These are phyloP conservation scores for Parastagonospora avenae DNA, from an alignment of 2,329 filamentous ascomycete species.

Conservation along the genomic window DNA sequence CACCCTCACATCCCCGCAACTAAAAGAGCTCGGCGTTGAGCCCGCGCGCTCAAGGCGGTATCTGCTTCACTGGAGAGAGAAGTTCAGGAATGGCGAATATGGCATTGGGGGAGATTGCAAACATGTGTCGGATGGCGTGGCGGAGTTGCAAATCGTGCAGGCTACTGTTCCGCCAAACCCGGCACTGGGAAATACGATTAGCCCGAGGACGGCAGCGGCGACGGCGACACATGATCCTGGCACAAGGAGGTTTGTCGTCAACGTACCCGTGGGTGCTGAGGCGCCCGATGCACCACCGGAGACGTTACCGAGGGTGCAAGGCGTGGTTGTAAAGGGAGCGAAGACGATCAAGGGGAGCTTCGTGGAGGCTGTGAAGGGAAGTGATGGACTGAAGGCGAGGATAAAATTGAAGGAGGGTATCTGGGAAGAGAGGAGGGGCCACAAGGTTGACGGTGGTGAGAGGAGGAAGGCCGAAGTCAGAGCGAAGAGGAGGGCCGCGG, in stretches of 20 bases:
- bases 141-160: constrained; percentile 63
- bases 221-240: constrained; percentile 61
- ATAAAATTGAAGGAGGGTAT: constrained; percentile 81
- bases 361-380: constrained; percentile 69
- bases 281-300: constrained; percentile 47
- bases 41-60: constrained; percentile 82
- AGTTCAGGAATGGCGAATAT: constrained; percentile 76
- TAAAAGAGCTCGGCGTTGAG: constrained; percentile 83
- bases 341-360: constrained; percentile 76
- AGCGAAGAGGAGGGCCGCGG: constrained; percentile 81
- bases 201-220: constrained; percentile 41
- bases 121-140: constrained; percentile 66
- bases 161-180: constrained; percentile 50
- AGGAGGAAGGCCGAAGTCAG: constrained; percentile 82
- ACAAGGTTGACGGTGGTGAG: constrained; percentile 96
- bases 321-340: constrained; percentile 71
- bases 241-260: constrained; percentile 64
- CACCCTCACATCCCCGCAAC: constrained; percentile 74
- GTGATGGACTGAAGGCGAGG: constrained; percentile 63
- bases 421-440: constrained; percentile 86
- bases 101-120: constrained; percentile 83
- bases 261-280: constrained; percentile 56
- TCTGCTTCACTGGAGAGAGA: constrained; percentile 84
- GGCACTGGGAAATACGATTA: constrained; percentile 28
- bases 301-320: constrained; percentile 61